Base-by-base conservation (phyloP, 176 grass and related monocot species). In the Bonia amplexicaulis region DNA sequence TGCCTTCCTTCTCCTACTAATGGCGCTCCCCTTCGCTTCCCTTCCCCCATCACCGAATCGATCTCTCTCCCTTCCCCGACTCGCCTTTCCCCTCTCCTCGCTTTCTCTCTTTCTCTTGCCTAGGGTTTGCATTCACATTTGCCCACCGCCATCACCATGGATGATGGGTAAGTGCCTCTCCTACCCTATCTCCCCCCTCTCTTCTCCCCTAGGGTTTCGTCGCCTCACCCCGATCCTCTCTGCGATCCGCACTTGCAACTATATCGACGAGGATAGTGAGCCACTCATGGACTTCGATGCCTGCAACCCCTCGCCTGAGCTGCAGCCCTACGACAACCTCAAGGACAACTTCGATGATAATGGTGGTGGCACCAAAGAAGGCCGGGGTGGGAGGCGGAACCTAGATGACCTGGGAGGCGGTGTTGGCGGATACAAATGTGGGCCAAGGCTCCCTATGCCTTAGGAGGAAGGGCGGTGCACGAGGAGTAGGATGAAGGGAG, bases 191-290 rank as follows among this genome's bases (percentile, higher is more conserved):
- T 14, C 48, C 48, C 26, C 42, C 25, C 22, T 40, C 41, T 42
- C 62, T 27, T 23, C 12, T 4, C 0, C 4, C 25, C 63, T 83
- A 73, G 35, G 76, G 81, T 78, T 79, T 55, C 80, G 31, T 57
- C 26, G 9, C 14, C 51, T 66, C 23, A 52, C 7, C 61, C 6
- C 20, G 23, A n/a, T 16, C 12, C 14, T 40, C 42, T 62, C 71
- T 40, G 39, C 40, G 71, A 37, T 70, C 75, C 54, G 11, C 54
- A 12, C 44, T 27, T 19, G 48, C 90, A 98, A 89, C 17, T 93
- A 89, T 64, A 82, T 85, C 73, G 91, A 98, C 69, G 96, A 98
- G 55, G 91, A 98, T 29, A 93, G 96, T 13, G 96, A 93, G 83
- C 80, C 88, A 29, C 78, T 93, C 72, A 86, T 98, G 93, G 89